Conservation (phyloP, 768 basidiomycete genomes). For the Xanthoconium purpureum region DNA sequence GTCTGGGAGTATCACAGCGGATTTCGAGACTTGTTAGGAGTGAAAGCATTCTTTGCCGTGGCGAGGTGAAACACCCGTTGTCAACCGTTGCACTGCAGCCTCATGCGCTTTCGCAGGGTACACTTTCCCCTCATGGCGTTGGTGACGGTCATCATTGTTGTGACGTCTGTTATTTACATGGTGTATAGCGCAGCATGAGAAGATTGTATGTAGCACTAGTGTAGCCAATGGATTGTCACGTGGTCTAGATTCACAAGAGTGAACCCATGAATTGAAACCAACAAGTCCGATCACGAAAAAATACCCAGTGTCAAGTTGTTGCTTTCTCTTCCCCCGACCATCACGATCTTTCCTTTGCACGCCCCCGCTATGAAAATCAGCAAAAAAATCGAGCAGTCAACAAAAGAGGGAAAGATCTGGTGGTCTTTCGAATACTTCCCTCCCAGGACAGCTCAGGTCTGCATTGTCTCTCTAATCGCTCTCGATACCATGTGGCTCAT, state of each 20-base stretch:
- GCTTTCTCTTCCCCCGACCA: conserved; percentile 4
- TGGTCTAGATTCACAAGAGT: conserved; percentile 3
- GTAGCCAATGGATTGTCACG: conserved; percentile 13
- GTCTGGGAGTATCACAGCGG: conserved; percentile 65
- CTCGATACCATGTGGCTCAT: not conserved
- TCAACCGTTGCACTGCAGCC: not conserved
- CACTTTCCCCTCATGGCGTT: conserved; percentile 52
- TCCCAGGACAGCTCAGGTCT: conserved; percentile 88
- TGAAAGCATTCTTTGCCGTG: conserved; percentile 58
- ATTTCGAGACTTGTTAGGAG: conserved; percentile 51
- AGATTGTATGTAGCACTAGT: not conserved
- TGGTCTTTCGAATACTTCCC: conserved; percentile 99
- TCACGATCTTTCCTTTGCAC: conserved; percentile 23
- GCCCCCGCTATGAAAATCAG: conserved; percentile 79
- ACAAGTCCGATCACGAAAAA: conserved; percentile 17
- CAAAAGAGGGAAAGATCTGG: conserved; percentile 85
- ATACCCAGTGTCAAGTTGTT: conserved; percentile 19
- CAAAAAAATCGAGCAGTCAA: conserved; percentile 85
- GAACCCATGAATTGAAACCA: conserved; percentile 5
- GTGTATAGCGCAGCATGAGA: conserved; percentile 26
- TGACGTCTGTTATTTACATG: conserved; percentile 51
- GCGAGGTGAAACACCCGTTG: conserved; percentile 44
- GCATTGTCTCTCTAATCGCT: conserved; percentile 8
- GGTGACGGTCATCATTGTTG: conserved; percentile 47
- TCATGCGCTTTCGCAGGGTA: conserved; percentile 34